Percentiles rank a stretch among this genome's conserved stretches.
Evolutionary conservation across 257 asterid species (phyloP).

Genomic region (Anisodus acutangulus): DNA sequence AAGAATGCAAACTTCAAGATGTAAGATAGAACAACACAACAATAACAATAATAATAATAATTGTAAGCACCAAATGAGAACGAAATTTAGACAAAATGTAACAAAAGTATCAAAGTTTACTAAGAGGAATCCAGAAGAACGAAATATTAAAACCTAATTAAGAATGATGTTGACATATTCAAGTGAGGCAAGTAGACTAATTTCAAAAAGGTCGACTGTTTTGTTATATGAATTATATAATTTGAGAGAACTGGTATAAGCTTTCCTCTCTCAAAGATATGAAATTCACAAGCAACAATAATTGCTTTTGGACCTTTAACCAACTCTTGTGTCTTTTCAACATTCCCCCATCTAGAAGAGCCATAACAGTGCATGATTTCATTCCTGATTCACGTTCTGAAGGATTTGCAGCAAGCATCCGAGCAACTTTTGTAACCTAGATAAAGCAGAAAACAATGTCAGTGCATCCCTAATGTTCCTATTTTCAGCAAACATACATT

Average conservation of each 20-base stretch:
- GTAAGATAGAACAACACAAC: background rate
- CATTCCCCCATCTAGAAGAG: conserved; percentile 95
- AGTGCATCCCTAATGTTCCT: conserved; percentile 16
- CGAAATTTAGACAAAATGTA: background rate
- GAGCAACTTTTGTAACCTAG: conserved; percentile 92
- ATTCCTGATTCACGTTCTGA: conserved; percentile 52
- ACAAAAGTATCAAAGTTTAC: background rate
- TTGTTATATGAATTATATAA: background rate
- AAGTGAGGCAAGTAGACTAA: background rate
- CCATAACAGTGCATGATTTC: conserved; percentile 78
- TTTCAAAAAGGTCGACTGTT: background rate
- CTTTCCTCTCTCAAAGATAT: background rate
- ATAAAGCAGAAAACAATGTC: conserved; percentile 25
- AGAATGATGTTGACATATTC: background rate
- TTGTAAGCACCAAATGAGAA: background rate
- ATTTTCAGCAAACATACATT: conserved; percentile 1
- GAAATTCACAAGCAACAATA: conserved; percentile 25
- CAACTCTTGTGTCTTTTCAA: conserved; percentile 89
- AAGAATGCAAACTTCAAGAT: conserved; percentile 8
- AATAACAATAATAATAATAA: background rate
- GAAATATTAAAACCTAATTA: background rate
- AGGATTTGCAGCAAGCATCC: conserved; percentile 68
- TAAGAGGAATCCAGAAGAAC: conserved; percentile 6
- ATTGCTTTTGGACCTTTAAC: conserved; percentile 66
- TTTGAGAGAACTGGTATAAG: background rate